phyloP scores from a whole-genome alignment of 2,329 filamentous ascomycete species.

The Venturia effusa region DNA sequence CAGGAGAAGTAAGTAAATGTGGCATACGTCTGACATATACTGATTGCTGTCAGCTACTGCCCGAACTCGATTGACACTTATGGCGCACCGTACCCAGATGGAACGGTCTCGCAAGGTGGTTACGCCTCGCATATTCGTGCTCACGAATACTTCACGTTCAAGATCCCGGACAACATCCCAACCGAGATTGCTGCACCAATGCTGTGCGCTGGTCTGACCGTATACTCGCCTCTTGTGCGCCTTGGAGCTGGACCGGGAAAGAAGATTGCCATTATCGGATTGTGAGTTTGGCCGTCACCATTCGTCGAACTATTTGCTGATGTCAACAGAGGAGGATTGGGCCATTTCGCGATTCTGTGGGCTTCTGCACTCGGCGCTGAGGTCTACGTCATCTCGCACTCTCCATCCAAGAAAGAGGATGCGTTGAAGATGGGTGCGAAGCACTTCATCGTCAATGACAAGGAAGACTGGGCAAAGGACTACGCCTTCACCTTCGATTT shows the following conservation, averaged over 20 bases:
- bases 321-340: slow-evolving; percentile 32
- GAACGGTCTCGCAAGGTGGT: slow-evolving; percentile 56
- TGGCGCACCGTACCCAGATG: slow-evolving; percentile 40
- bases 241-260: slow-evolving; percentile 67
- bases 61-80: slow-evolving; percentile 34
- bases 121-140: slow-evolving; percentile 58
- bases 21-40: not conserved
- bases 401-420: slow-evolving; percentile 48
- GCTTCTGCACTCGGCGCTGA: slow-evolving; percentile 47
- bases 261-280: slow-evolving; percentile 65
- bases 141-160: slow-evolving; percentile 65
- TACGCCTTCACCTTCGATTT: slow-evolving; percentile 57
- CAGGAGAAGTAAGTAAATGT: slow-evolving; percentile 35
- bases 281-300: slow-evolving; percentile 28
- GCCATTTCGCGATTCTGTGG: slow-evolving; percentile 39
- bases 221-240: slow-evolving; percentile 66
- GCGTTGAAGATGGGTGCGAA: slow-evolving; percentile 49
- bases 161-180: slow-evolving; percentile 63
- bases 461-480: slow-evolving; percentile 47
- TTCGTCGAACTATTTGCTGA: slow-evolving; percentile 13
- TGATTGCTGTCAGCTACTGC: slow-evolving; percentile 2
- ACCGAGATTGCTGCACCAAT: slow-evolving; percentile 58
- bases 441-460: slow-evolving; percentile 46
- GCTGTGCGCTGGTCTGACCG: slow-evolving; percentile 76
- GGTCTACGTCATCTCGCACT: slow-evolving; percentile 51